phyloP scores from a whole-genome alignment of 768 basidiomycete species.

The Termitomyces sp. region DNA sequence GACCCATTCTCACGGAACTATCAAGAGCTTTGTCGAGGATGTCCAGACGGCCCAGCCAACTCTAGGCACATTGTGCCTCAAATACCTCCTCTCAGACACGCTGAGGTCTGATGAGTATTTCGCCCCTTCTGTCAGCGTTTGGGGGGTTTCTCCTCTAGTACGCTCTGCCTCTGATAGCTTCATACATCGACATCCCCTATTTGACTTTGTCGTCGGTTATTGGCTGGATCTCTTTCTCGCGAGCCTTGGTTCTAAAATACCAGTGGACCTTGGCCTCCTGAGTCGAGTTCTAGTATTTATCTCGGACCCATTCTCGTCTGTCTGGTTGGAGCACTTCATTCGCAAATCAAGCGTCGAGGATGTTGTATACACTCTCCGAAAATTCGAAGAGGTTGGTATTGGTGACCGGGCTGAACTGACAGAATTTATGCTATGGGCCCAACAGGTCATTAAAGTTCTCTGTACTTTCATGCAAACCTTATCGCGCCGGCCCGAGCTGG shows the following conservation, averaged over 20 bases:
- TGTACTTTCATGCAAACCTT: neutral
- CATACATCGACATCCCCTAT: neutral
- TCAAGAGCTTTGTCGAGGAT: neutral
- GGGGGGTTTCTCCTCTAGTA: neutral
- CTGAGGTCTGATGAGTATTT: neutral
- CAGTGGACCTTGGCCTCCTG: neutral
- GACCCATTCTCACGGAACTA: neutral
- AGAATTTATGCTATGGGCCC: neutral
- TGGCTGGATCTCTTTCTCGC: conserved; percentile 2
- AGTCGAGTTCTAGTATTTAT: neutral
- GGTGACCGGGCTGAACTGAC: neutral
- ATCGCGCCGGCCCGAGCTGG: neutral
- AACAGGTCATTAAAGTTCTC: neutral
- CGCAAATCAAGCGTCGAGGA: neutral
- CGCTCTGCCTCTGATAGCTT: neutral
- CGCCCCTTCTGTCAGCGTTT: neutral
- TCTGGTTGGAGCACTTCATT: neutral
- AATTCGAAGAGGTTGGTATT: neutral
- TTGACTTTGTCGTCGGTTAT: conserved; percentile 1
- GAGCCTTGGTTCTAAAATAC: neutral
- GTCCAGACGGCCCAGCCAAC: neutral
- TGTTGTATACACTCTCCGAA: neutral
- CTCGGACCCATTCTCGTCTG: neutral
- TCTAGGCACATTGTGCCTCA: neutral
- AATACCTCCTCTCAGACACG: conserved; percentile 1